Percentiles rank a stretch among this genome's conserved stretches.
phyloP scores from a whole-genome alignment of 1,139 yeast species.

The Ogataea hybrid region DNA sequence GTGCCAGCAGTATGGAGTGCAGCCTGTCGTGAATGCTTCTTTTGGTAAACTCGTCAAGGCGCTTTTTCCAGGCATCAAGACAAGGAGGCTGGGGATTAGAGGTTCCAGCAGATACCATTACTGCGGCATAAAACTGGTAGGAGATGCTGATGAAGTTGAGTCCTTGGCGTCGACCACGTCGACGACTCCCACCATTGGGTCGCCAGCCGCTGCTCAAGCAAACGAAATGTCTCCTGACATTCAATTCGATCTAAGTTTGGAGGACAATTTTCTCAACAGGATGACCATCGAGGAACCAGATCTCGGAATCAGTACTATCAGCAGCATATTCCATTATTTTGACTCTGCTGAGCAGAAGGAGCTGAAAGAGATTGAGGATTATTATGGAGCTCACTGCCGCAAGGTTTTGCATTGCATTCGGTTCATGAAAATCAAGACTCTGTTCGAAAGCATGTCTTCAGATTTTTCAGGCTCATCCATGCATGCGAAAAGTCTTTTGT shows the following conservation, averaged over 20 bases:
- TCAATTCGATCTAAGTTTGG: slow-evolving; percentile 12
- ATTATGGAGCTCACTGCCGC: slow-evolving; percentile 63
- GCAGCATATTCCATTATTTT: slow-evolving; percentile 6
- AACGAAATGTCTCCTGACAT: slow-evolving; percentile 4
- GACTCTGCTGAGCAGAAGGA: slow-evolving; percentile 1
- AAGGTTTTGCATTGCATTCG: slow-evolving; percentile 63
- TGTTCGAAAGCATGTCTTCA: slow-evolving; percentile 51
- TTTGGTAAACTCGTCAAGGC: slow-evolving; percentile 81
- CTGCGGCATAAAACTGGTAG: slow-evolving; percentile 73
- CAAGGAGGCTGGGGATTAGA: slow-evolving; percentile 83
- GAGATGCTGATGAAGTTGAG: slow-evolving; percentile 38
- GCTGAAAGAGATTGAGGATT: slow-evolving; percentile 14
- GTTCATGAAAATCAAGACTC: slow-evolving; percentile 62
- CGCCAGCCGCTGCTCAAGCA: slow-evolving; percentile 16
- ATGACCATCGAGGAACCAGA: slow-evolving; percentile 14
- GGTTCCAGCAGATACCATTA: slow-evolving; percentile 91
- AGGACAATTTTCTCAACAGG: slow-evolving; percentile 11
- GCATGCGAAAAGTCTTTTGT: slow-evolving; percentile 62
- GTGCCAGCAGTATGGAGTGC: slow-evolving; percentile 64
- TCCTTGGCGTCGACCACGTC: slow-evolving; percentile 10
- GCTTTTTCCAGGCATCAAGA: slow-evolving; percentile 70
- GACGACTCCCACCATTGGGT: slow-evolving; percentile 21
- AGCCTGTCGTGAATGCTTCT: slow-evolving; percentile 82
- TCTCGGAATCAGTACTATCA: slow-evolving; percentile 17
- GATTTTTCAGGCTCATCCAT: slow-evolving; percentile 63